phyloP scores from a whole-genome alignment of 2,329 filamentous ascomycete genomes.

The Colletotrichum liriopes region DNA sequence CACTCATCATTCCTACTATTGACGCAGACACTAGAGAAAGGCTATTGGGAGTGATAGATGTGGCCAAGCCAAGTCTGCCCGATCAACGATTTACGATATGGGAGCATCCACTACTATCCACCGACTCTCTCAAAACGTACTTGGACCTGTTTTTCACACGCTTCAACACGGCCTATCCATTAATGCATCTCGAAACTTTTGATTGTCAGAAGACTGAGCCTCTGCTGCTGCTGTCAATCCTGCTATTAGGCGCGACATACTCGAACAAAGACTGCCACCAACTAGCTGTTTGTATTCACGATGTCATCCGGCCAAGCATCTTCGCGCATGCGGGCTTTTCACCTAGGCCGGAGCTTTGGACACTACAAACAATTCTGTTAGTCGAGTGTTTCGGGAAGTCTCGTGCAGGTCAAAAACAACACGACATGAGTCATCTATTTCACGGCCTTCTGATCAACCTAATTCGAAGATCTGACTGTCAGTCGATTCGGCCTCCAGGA shows the following conservation, averaged over 20 bases:
- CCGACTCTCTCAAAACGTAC: conserved; percentile 68
- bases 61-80: conserved; percentile 63
- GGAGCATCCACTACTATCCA: conserved; percentile 66
- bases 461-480: conserved; percentile 55
- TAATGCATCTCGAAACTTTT: conserved; percentile 73
- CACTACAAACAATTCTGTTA: conserved; percentile 72
- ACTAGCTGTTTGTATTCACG: conserved; percentile 74
- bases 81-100: conserved; percentile 62
- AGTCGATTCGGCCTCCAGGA: conserved; percentile 50
- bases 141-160: conserved; percentile 72
- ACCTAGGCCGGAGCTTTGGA: conserved; percentile 72
- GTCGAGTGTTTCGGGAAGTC: conserved; percentile 78
- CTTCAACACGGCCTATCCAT: conserved; percentile 73
- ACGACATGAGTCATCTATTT: conserved; percentile 74
- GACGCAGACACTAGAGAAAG: conserved; percentile 58
- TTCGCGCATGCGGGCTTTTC: conserved; percentile 71
- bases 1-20: conserved; percentile 50
- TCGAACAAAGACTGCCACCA: conserved; percentile 71
- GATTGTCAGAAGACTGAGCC: conserved; percentile 65
- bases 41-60: conserved; percentile 66
- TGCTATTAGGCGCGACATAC: conserved; percentile 75
- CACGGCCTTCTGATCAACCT: conserved; percentile 57
- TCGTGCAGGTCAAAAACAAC: conserved; percentile 73
- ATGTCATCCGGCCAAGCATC: conserved; percentile 72
- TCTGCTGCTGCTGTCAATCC: conserved; percentile 67